Conservation (phyloP, 148 eudicot species). For the Diospyros kaki region DNA sequence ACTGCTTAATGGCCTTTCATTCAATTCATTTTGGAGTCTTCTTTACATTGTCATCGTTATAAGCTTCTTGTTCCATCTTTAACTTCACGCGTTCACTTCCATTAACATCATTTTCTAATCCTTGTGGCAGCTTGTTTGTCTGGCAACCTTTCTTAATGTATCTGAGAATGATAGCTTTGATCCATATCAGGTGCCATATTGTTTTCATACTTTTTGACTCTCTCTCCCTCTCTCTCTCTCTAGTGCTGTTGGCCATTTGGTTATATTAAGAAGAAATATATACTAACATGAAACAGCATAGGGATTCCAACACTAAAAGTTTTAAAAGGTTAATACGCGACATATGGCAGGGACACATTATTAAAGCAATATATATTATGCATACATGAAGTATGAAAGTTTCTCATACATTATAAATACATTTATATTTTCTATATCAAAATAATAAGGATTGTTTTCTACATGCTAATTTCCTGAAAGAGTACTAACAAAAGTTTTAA, state of each 20-base stretch:
- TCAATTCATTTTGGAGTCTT: neutral
- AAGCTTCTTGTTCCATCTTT: neutral
- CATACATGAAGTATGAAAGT: no score
- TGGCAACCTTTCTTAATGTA: constrained; percentile 92
- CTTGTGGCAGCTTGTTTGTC: constrained; percentile 76
- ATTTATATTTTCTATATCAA: no score
- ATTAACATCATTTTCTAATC: neutral
- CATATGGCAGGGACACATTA: no score
- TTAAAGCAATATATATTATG: no score
- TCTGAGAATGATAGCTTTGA: constrained; percentile 84
- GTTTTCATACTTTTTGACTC: neutral
- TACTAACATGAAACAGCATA: no score
- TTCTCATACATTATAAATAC: no score
- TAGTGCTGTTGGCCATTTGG: neutral
- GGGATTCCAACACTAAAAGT: no score
- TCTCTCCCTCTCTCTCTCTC: neutral
- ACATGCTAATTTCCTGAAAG: no score
- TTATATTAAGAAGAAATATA: no score
- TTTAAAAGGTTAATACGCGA: no score
- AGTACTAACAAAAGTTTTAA: no score
- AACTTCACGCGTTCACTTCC: constrained; percentile 6
- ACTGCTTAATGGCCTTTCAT: neutral
- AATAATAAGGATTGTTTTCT: no score
- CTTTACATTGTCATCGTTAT: neutral
- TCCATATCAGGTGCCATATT: constrained; percentile 74